A percentile compares a stretch with the other conserved stretches of the same genome.
phyloP scores from a whole-genome alignment of 2,329 filamentous ascomycete genomes.

The Zasmidium citrigriseum region DNA sequence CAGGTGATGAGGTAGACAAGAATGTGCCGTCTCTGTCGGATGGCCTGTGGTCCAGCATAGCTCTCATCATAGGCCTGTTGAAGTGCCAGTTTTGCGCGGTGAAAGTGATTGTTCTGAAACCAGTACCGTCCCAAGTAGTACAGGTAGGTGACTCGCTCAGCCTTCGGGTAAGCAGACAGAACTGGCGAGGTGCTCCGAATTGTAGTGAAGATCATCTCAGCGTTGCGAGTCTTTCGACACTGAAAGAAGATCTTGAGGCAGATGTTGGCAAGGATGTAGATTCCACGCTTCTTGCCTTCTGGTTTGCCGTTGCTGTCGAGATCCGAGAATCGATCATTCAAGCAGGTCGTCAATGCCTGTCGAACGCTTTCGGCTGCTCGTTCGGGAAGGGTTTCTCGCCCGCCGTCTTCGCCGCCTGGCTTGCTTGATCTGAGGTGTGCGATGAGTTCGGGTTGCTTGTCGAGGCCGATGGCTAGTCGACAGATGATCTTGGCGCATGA shows the following conservation, averaged over 20 bases:
- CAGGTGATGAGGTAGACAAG: slow-evolving; percentile 80
- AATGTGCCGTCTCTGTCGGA: slow-evolving; percentile 73
- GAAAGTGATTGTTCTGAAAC: slow-evolving; percentile 81
- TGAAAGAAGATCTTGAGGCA: slow-evolving; percentile 87
- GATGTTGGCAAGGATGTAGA: slow-evolving; percentile 90
- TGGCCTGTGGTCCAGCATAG: slow-evolving; percentile 46
- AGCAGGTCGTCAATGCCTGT: slow-evolving; percentile 85
- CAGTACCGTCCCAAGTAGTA: slow-evolving; percentile 93
- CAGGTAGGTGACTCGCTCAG: slow-evolving; percentile 86
- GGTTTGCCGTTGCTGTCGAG: slow-evolving; percentile 60
- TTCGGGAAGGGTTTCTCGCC: slow-evolving; percentile 78
- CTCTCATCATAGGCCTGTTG: slow-evolving; percentile 81
- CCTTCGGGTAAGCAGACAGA: slow-evolving; percentile 76
- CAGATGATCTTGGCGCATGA: slow-evolving; percentile 78
- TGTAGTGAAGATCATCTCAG: slow-evolving; percentile 85
- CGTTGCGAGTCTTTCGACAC: slow-evolving; percentile 79
- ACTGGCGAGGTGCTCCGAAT: slow-evolving; percentile 82
- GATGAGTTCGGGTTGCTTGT: slow-evolving; percentile 76
- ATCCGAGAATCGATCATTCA: slow-evolving; percentile 73
- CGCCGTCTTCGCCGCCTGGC: slow-evolving; percentile 54
- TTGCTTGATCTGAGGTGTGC: slow-evolving; percentile 52
- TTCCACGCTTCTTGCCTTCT: slow-evolving; percentile 81
- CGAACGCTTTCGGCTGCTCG: slow-evolving; percentile 86
- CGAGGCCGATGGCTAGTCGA: slow-evolving; percentile 79
- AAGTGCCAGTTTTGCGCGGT: slow-evolving; percentile 71